Base-by-base conservation (phyloP, 306 rosid genomes). In the Argentina anserina region DNA sequence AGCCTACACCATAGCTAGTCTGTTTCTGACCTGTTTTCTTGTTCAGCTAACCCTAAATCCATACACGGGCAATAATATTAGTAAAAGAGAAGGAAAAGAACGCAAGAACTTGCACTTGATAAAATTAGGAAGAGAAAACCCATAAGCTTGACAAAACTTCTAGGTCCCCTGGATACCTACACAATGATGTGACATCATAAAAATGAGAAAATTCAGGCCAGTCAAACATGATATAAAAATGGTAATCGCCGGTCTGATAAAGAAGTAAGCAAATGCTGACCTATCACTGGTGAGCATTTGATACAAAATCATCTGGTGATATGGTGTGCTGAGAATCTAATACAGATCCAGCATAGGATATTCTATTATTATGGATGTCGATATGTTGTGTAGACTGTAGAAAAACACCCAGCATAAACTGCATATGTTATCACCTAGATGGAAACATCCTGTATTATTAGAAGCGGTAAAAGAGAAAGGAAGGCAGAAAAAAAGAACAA, bases 81-180 rank as follows among this genome's bases (percentile, higher is more conserved):
- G 59, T 52, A 23, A 52, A 7, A 52, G 59, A 52, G 2, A 52
- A 21, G 28, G 28, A 52, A 52, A 52, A 7, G 18, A 52, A 52
- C 0, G 15, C 21, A 21, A 52, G 13, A 20, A 49, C 21, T 21
- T 3, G 13, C 13, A 52, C 29, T 21, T 21, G 0, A 21, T 52
- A 46, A 46, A 46, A 9, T 9, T 4, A 52, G 31, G 59, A 52
- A 52, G 29, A 52, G 59, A 52, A 52, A 52, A 21, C 59, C 59
- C 6, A n/a, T n/a, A n/a, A n/a, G n/a, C n/a, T n/a, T n/a, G n/a
- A n/a, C n/a, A n/a, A n/a, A 23, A 52, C 59, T 9, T 52, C 59
- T 29, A 52, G 59, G 59, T 52, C 58, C 59, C 59, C 14, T 52
- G 59, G 59, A 52, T 23, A 52, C 59, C 59, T 52, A 52, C 59